These are phyloP conservation scores for Nemania sp. DNA, from an alignment of 2,329 filamentous ascomycete genomes.

Conservation along the genomic window DNA sequence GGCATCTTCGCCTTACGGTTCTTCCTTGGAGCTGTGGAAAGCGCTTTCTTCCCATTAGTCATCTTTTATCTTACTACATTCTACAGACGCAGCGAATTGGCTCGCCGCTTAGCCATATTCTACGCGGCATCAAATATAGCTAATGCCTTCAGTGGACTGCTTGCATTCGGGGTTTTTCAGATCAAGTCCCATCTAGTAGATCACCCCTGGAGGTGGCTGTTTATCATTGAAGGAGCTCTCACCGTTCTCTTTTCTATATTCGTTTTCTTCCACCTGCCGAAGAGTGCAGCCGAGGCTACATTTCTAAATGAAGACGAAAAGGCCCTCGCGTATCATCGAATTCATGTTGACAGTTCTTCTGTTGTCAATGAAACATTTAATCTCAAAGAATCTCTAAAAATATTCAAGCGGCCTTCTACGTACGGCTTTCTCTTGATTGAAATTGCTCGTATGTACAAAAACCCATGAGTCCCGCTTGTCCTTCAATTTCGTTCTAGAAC, in stretches of 20 bases:
- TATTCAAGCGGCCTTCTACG: constrained; percentile 64
- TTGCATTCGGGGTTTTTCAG: constrained; percentile 63
- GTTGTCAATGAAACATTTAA: constrained; percentile 66
- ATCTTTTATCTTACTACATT: constrained; percentile 70
- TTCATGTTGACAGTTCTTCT: constrained; percentile 79
- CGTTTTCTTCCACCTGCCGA: constrained; percentile 77
- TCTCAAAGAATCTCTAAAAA: constrained; percentile 62
- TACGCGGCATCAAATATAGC: constrained; percentile 83
- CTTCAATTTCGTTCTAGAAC: background rate
- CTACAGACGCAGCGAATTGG: constrained; percentile 78
- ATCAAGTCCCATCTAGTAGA: constrained; percentile 55
- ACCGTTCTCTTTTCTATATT: constrained; percentile 73
- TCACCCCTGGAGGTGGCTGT: constrained; percentile 62
- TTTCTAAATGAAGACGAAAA: constrained; percentile 77
- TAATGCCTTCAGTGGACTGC: constrained; percentile 64
- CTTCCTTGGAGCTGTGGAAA: constrained; percentile 77
- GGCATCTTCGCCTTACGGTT: constrained; percentile 76
- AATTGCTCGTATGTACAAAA: constrained; percentile 49
- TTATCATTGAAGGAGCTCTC: constrained; percentile 61
- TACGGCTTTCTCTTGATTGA: constrained; percentile 66
- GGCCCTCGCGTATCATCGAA: constrained; percentile 76
- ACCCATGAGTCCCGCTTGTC: background rate
- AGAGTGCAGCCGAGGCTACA: constrained; percentile 69
- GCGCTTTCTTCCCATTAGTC: constrained; percentile 77
- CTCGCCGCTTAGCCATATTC: constrained; percentile 77